These are phyloP conservation scores for Gremmenia infestans DNA, from an alignment of 2,329 filamentous ascomycete species.

Conservation along the genomic window DNA sequence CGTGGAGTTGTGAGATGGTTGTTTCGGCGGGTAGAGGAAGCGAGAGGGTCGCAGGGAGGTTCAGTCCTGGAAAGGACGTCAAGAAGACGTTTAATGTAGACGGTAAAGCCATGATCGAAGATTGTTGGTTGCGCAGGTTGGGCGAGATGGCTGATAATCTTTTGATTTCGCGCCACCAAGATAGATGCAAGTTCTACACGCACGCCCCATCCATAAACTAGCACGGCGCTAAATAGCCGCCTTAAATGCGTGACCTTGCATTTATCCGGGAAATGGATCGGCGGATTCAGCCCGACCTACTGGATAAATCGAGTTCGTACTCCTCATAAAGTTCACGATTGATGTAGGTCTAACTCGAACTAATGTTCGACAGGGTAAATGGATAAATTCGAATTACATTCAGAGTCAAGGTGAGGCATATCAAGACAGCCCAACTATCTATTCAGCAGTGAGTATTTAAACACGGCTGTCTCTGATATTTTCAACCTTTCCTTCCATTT, in stretches of 20 bases:
- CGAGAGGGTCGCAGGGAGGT: conserved; percentile 75
- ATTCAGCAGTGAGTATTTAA: conserved; percentile 1
- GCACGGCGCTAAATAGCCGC: neutral
- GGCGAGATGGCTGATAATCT: neutral
- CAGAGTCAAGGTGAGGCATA: neutral
- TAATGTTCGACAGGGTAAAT: neutral
- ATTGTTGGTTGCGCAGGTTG: neutral
- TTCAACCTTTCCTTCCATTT: neutral
- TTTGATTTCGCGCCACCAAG: neutral
- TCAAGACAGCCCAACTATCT: neutral
- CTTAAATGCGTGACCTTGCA: neutral
- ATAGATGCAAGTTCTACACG: neutral
- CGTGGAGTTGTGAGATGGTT: conserved; percentile 62
- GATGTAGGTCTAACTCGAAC: neutral
- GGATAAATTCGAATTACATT: neutral
- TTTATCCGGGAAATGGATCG: neutral
- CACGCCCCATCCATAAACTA: neutral
- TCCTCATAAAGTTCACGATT: neutral
- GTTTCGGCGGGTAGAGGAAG: conserved; percentile 65
- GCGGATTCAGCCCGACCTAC: neutral
- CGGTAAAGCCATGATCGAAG: conserved; percentile 45
- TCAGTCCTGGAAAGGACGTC: conserved; percentile 76
- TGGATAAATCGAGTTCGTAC: neutral
- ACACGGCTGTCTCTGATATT: neutral
- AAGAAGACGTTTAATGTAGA: conserved; percentile 72